These are phyloP conservation scores for baker's yeast (Saccharomyces cerevisiae) DNA, from an alignment of 805 yeast species.

Conservation along the genomic window DNA sequence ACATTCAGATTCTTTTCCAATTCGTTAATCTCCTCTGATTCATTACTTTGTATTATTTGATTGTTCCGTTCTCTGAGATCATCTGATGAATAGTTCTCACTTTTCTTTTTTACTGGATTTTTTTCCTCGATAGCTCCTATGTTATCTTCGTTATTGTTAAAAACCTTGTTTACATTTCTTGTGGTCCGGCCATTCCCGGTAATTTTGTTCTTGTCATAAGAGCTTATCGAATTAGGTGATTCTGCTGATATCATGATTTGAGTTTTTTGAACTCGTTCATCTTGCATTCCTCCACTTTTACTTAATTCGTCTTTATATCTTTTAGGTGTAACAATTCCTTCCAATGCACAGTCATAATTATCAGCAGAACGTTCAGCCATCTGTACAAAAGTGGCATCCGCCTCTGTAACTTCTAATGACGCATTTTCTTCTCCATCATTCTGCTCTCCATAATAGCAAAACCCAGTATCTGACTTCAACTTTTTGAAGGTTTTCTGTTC, in stretches of 20 bases:
- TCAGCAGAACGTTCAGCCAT: background rate
- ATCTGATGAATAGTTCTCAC: background rate
- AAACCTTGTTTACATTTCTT: background rate
- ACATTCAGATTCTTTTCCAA: background rate
- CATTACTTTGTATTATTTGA: background rate
- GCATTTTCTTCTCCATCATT: background rate
- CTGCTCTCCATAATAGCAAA: background rate
- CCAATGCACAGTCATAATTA: background rate
- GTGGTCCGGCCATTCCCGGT: background rate
- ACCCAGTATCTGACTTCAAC: conserved; percentile 1
- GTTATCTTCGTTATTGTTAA: background rate
- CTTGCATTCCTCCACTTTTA: background rate
- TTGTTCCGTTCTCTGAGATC: background rate
- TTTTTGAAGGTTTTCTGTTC: background rate
- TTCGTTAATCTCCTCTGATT: background rate
- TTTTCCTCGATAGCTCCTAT: background rate
- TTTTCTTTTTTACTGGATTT: background rate
- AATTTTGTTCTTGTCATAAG: background rate
- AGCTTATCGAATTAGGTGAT: background rate
- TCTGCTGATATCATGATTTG: background rate
- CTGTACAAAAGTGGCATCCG: background rate
- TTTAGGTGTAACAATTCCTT: background rate
- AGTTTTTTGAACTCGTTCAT: background rate
- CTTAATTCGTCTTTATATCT: background rate
- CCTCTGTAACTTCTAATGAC: conserved; percentile 1